Base-by-base conservation (phyloP, 2,329 filamentous ascomycete genomes). In the Alternaria hordeiaustralica region DNA sequence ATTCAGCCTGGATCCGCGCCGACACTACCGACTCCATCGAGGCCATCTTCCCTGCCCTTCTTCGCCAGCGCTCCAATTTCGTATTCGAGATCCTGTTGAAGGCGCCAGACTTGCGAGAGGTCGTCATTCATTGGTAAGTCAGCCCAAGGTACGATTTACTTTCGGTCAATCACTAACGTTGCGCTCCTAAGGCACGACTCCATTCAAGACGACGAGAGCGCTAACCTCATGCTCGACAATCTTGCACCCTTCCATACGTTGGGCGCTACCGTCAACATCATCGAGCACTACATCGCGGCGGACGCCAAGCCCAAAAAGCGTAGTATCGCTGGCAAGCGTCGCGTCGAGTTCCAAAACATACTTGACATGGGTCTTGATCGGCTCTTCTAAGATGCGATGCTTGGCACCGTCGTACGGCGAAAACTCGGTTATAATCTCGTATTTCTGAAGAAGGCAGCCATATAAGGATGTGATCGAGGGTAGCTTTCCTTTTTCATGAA, bases 341-440 rank as follows among this genome's bases (percentile, higher is more conserved):
- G 78, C 23, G 36, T 74, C 5, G 73, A 77, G 60, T 78, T 79
- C 49, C 65, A 78, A 58, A 58, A 61, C 28, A 75, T 79, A n/a
- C 28, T 69, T n/a, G 60, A 64, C 10, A 57, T 44, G 25, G 70
- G 70, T 11, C 59, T 74, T 18, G 66, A 69, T 45, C 59, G 62
- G 2, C 67, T 71, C 11, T 71, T 68, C 30, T 73, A 47, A 43
- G 28, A 5, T 25, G 36, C 13, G 20, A n/a, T 41, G 30, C 13
- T 36, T n/a, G 15, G 49, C 30, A 41, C 8, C 28, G 20, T 53
- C 21, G 20, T 13, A 20, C 36, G 49, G 49, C 20, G 49, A 33
- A 21, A 15, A 15, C 8, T n/a, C 28, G 12, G 11, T 41, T 33
- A 21, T 51, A 12, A 18, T 36, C 18, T 23, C 28, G 21, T 53